These are phyloP conservation scores for Colletotrichum cereale DNA, from an alignment of 2,329 filamentous ascomycete genomes.

Conservation along the genomic window DNA sequence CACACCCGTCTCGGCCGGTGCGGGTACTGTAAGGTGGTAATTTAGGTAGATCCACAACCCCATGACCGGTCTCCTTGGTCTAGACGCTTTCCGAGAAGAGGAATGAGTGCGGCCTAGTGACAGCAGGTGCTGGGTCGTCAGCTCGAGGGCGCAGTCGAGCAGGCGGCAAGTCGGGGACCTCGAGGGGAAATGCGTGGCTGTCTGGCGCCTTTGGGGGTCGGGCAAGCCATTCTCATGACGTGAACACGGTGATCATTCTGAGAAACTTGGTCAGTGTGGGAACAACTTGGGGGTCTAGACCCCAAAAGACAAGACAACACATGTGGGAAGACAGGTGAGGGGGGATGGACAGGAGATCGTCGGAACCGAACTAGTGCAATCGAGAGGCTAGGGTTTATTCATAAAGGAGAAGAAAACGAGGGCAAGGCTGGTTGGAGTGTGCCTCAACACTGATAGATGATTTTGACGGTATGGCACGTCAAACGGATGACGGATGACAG, in stretches of 20 bases:
- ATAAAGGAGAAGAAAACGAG: not conserved
- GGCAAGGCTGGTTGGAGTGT: not conserved
- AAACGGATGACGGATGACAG: not conserved
- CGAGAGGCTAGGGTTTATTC: conserved; percentile 2
- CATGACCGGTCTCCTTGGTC: conserved; percentile 20
- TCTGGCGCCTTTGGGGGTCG: conserved; percentile 8
- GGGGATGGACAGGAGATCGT: conserved; percentile 17
- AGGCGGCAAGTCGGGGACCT: not conserved
- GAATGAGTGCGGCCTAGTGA: not conserved
- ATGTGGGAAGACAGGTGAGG: conserved; percentile 8
- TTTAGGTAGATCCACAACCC: conserved; percentile 10
- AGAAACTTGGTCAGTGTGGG: conserved; percentile 36
- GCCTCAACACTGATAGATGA: not conserved
- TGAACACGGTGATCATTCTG: conserved; percentile 19
- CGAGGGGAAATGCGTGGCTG: not conserved
- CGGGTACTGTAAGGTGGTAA: conserved; percentile 18
- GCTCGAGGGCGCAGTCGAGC: conserved; percentile 4
- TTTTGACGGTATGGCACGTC: not conserved
- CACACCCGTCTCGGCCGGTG: conserved; percentile 2
- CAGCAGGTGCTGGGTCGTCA: conserved; percentile 7
- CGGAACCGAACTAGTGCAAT: conserved; percentile 2
- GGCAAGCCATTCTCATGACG: conserved; percentile 20
- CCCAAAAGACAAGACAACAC: conserved; percentile 8
- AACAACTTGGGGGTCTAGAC: conserved; percentile 29
- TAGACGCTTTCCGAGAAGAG: conserved; percentile 19